Percentiles rank a stretch among this genome's conserved stretches.
These are phyloP conservation scores for Ophiostoma montium DNA, from an alignment of 2,329 filamentous ascomycete species.

Conservation along the genomic window DNA sequence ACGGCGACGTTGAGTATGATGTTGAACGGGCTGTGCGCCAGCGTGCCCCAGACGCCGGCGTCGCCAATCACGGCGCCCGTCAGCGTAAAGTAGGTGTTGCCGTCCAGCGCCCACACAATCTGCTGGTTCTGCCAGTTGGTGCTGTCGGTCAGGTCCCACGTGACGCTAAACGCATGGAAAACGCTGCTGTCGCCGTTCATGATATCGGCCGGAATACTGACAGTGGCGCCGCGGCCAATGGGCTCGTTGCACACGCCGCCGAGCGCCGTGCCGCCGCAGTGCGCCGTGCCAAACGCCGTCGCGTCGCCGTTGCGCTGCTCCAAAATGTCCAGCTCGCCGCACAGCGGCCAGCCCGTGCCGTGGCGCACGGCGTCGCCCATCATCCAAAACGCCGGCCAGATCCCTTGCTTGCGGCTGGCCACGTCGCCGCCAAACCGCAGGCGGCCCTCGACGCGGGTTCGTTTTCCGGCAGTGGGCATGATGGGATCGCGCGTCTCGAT, in stretches of 20 bases:
- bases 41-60: conserved; percentile 27
- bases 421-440: conserved; percentile 32
- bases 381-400: conserved; percentile 48
- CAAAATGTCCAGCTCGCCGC: conserved; percentile 44
- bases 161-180: conserved; percentile 36
- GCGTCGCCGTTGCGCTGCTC: conserved; percentile 38
- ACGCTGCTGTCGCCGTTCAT: too few relatives aligned
- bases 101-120: conserved; percentile 33
- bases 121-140: conserved; percentile 30
- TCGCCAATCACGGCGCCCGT: conserved; percentile 29
- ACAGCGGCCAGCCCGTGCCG: conserved; percentile 35
- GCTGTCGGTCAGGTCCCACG: conserved; percentile 29
- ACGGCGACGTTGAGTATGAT: conserved; percentile 39
- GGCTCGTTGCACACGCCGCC: conserved; percentile 40
- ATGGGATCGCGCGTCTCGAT: conserved; percentile 35
- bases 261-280: conserved; percentile 29
- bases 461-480: conserved; percentile 29
- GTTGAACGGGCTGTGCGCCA: conserved; percentile 34
- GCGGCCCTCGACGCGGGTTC: conserved; percentile 31
- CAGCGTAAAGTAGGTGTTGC: conserved; percentile 27
- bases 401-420: conserved; percentile 29
- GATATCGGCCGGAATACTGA: conserved; percentile 23
- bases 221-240: conserved; percentile 23
- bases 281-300: conserved; percentile 33
- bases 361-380: conserved; percentile 35